phyloP scores from a whole-genome alignment of 345 rosid species.

The Heritiera fomes region DNA sequence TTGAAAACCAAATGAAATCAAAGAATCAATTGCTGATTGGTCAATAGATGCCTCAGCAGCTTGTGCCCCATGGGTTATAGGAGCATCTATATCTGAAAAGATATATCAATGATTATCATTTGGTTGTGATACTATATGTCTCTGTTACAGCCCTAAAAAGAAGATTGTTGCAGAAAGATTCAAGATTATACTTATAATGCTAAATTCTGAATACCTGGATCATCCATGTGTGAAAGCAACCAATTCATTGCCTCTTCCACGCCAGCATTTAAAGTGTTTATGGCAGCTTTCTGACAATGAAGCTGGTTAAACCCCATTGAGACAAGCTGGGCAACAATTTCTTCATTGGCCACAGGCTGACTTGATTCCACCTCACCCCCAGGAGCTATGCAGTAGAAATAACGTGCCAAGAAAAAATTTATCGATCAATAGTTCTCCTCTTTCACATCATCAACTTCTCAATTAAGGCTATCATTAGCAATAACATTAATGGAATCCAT shows the following conservation, averaged over 20 bases:
- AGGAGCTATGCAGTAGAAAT: slow-evolving; percentile 44
- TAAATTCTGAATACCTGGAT: slow-evolving; percentile 61
- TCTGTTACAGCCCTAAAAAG: neutral
- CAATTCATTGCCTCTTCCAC: slow-evolving; percentile 98
- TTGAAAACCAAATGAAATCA: slow-evolving; percentile 84
- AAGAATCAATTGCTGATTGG: slow-evolving; percentile 68
- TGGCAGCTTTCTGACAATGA: slow-evolving; percentile 93
- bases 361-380: slow-evolving; percentile 54
- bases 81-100: slow-evolving; percentile 69
- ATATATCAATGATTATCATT: neutral
- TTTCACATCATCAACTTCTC: neutral
- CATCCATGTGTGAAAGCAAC: slow-evolving; percentile 90
- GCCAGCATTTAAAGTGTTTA: slow-evolving; percentile 76
- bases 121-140: neutral
- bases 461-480: neutral
- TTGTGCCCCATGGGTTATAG: slow-evolving; percentile 47
- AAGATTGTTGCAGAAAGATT: neutral
- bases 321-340: slow-evolving; percentile 81
- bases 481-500: neutral
- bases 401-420: neutral
- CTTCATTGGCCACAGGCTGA: slow-evolving; percentile 66
- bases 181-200: neutral
- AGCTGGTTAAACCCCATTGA: slow-evolving; percentile 87
- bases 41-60: slow-evolving; percentile 46
- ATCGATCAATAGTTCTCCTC: neutral